phyloP scores from a whole-genome alignment of 805 yeast genomes.

The Schwanniomyces sp. region DNA sequence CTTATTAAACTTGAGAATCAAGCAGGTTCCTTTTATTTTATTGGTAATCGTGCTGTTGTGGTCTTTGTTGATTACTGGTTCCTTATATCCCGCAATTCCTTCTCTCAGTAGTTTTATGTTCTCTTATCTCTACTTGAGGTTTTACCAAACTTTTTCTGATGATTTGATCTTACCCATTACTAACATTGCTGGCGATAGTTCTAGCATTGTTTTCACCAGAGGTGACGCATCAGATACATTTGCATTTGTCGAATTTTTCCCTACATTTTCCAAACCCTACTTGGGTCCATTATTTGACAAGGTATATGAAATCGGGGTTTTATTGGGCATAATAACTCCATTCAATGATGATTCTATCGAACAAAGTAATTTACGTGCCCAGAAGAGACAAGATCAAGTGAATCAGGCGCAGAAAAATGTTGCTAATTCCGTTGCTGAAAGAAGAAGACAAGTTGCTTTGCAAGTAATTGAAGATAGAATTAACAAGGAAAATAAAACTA shows the following conservation, averaged over 20 bases:
- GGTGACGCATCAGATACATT: slow-evolving; percentile 94
- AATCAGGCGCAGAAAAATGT: slow-evolving; percentile 40
- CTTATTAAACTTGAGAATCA: slow-evolving; percentile 49
- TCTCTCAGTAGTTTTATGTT: slow-evolving; percentile 58
- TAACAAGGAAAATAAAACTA: slow-evolving; percentile 18
- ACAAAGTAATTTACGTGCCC: slow-evolving; percentile 70
- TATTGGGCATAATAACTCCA: slow-evolving; percentile 53
- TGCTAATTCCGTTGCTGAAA: slow-evolving; percentile 58
- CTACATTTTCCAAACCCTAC: slow-evolving; percentile 53
- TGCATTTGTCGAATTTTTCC: slow-evolving; percentile 82
- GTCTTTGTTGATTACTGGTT: slow-evolving; percentile 30
- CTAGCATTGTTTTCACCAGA: slow-evolving; percentile 34
- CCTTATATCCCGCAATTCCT: slow-evolving; percentile 56
- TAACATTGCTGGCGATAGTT: slow-evolving; percentile 24
- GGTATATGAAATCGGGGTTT: slow-evolving; percentile 33
- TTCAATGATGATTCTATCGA: slow-evolving; percentile 71
- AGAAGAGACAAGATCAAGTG: slow-evolving; percentile 53
- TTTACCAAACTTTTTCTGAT: slow-evolving; percentile 58
- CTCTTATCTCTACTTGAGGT: slow-evolving; percentile 78
- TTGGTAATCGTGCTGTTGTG: slow-evolving; percentile 31
- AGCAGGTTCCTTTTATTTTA: slow-evolving; percentile 57
- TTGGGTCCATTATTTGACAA: slow-evolving; percentile 51
- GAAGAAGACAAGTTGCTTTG: slow-evolving; percentile 75
- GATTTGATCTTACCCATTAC: slow-evolving; percentile 56
- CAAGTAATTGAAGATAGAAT: slow-evolving; percentile 72